These are phyloP conservation scores for Pythium rishiriense DNA, from an alignment of 352 stramenopile genomes.

Conservation along the genomic window DNA sequence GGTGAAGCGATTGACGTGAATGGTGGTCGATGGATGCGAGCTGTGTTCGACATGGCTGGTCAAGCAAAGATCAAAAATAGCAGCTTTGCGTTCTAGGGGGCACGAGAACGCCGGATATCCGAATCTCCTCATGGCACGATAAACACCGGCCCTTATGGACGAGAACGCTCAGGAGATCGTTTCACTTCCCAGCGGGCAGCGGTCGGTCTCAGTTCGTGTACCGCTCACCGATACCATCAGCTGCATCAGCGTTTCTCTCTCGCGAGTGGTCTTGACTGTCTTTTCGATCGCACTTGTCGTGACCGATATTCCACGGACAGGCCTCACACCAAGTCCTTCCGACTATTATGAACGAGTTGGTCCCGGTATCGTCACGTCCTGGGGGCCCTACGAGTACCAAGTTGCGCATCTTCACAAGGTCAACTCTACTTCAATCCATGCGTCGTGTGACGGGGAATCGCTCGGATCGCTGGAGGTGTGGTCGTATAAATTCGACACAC, in stretches of 20 bases:
- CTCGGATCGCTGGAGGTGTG: slow-evolving; percentile 11
- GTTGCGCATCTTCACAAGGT: slow-evolving; percentile 33
- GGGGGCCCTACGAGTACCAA: slow-evolving; percentile 49
- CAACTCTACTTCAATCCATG: not conserved
- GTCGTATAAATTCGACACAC: slow-evolving; percentile 27
- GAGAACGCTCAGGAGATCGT: not conserved
- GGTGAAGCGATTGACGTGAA: too few relatives aligned
- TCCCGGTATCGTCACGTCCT: slow-evolving; percentile 34
- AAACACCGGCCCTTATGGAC: not conserved
- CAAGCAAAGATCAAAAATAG: too few relatives aligned
- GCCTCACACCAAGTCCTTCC: slow-evolving; percentile 34
- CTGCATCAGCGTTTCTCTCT: slow-evolving; percentile 14
- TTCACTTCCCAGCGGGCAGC: not conserved
- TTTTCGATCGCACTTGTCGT: slow-evolving; percentile 32
- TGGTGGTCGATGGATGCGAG: too few relatives aligned
- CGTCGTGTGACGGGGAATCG: not conserved
- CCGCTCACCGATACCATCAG: slow-evolving; percentile 2
- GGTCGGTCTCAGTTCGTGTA: not conserved
- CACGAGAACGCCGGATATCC: too few relatives aligned
- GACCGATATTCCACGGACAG: slow-evolving; percentile 55
- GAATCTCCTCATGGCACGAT: not conserved
- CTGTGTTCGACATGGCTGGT: too few relatives aligned
- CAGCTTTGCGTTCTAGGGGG: too few relatives aligned
- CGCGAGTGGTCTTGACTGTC: slow-evolving; percentile 9
- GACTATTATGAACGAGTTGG: slow-evolving; percentile 32